phyloP scores from a whole-genome alignment of 1,139 yeast genomes.

The Saccharomyces hybrid region DNA sequence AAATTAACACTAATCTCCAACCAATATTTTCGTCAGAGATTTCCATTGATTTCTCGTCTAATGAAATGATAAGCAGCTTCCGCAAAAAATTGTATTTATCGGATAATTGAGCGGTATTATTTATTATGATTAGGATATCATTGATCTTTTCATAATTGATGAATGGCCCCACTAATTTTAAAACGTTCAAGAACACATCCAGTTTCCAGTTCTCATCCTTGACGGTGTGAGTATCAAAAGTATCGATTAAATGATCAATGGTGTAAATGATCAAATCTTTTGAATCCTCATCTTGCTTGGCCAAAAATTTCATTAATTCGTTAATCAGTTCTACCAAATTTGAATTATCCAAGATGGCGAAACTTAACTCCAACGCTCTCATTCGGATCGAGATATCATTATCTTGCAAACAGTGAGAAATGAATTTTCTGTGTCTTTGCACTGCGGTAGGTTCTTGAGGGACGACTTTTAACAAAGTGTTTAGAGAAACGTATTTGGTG shows the following conservation, averaged over 20 bases:
- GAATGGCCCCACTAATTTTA: slow-evolving; percentile 67
- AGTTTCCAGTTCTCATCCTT: slow-evolving; percentile 66
- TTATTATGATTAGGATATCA: slow-evolving; percentile 63
- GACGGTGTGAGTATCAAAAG: slow-evolving; percentile 21
- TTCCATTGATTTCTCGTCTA: slow-evolving; percentile 47
- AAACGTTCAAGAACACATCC: slow-evolving; percentile 66
- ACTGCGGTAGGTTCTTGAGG: slow-evolving; percentile 86
- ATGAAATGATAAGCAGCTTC: slow-evolving; percentile 47
- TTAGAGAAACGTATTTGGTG: slow-evolving; percentile 87
- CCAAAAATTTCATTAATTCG: slow-evolving; percentile 70
- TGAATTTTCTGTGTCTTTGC: slow-evolving; percentile 82
- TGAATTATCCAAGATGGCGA: slow-evolving; percentile 78
- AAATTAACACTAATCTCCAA: slow-evolving; percentile 60
- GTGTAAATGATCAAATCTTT: slow-evolving; percentile 31
- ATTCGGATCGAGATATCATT: slow-evolving; percentile 88
- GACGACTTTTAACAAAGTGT: slow-evolving; percentile 74
- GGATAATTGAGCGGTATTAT: slow-evolving; percentile 36
- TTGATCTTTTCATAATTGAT: slow-evolving; percentile 68
- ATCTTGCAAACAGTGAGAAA: slow-evolving; percentile 78
- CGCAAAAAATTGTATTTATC: slow-evolving; percentile 29
- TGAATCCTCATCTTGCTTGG: slow-evolving; percentile 36
- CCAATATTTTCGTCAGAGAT: slow-evolving; percentile 37
- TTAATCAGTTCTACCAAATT: slow-evolving; percentile 74
- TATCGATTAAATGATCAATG: slow-evolving; percentile 31
- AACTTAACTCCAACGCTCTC: slow-evolving; percentile 84